phyloP scores from a whole-genome alignment of 495 filamentous ascomycete species.

The Penicillium macrosclerotiorum region DNA sequence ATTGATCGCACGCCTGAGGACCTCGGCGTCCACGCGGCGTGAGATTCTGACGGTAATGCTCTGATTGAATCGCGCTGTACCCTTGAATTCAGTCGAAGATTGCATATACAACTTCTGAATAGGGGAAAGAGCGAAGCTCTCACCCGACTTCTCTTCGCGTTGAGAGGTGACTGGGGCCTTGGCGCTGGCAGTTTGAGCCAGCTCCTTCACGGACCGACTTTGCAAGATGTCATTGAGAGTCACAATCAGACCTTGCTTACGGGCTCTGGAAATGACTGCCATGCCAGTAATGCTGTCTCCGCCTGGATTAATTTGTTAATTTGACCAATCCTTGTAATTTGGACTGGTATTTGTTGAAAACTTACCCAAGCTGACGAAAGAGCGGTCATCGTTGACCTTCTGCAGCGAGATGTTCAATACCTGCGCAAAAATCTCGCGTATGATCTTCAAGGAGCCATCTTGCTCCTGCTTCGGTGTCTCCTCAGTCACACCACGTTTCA shows the following conservation, averaged over 20 bases:
- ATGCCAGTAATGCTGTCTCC: slow-evolving; percentile 48
- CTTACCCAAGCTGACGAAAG: slow-evolving; percentile 46
- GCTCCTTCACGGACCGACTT: slow-evolving; percentile 32
- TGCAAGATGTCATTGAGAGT: slow-evolving; percentile 39
- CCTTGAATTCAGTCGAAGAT: slow-evolving; percentile 44
- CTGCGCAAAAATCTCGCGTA: slow-evolving; percentile 44
- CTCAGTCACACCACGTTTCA: slow-evolving; percentile 26
- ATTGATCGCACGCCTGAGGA: slow-evolving; percentile 52
- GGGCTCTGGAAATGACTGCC: slow-evolving; percentile 40
- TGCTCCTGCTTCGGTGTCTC: slow-evolving; percentile 25
- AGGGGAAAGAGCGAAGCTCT: slow-evolving; percentile 52
- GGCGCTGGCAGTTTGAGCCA: slow-evolving; percentile 29
- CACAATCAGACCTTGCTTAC: slow-evolving; percentile 37
- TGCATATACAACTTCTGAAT: slow-evolving; percentile 49
- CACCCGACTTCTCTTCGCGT: slow-evolving; percentile 35
- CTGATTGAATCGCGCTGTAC: slow-evolving; percentile 62
- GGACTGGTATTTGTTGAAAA: slow-evolving; percentile 1
- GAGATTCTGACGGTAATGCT: slow-evolving; percentile 62
- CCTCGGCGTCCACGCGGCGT: slow-evolving; percentile 44
- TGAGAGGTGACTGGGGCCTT: slow-evolving; percentile 14
- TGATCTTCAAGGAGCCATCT: slow-evolving; percentile 20
- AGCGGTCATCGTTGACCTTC: slow-evolving; percentile 39
- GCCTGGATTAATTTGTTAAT: slow-evolving; percentile 30
- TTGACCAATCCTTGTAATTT: slow-evolving; percentile 15
- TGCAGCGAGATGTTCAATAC: slow-evolving; percentile 46